Evolutionary conservation across 2,329 filamentous ascomycete genomes (phyloP), one percentile per base, ranked within the genome.

Genomic region (Sporothrix sp.): DNA sequence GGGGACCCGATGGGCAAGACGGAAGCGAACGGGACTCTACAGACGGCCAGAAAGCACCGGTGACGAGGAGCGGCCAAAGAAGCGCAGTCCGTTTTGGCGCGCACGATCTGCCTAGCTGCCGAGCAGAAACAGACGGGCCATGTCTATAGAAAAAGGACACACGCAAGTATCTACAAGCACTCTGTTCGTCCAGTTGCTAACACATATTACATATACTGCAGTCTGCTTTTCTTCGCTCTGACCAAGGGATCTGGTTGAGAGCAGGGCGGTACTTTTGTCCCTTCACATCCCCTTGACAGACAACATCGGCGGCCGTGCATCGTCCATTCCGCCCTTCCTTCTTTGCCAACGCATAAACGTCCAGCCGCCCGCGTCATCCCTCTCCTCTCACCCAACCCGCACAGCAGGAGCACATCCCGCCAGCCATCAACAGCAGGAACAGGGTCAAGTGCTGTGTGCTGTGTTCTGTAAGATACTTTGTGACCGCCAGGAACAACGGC

Each of bases 401-500:
- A 25, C 37, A 28, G 42, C 27, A n/a, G 27, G 28, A 49, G 35
- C 46, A 27, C 46, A 40, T 49, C 46, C 46, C 36, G 20, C 37
- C 23, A 38, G 20, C 28, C 38, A 50, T 43, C 47, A 28, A 36
- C 38, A 35, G 37, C n/a, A 32, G 37, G 46, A 18, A 48, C 45
- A 39, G 45, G 25, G 21, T 38, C 6, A 48, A 38, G 45, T n/a
- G n/a, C n/a, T n/a, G 35, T 28, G 25, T 28, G 25, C 6, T 28
- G n/a, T 35, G 42, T 32, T 13, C 13, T 33, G 28, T 27, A 30
- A n/a, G n/a, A n/a, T n/a, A n/a, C n/a, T n/a, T n/a, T 20, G 39
- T 23, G n/a, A 42, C 25, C 39, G 27, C 30, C 43, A 45, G 43
- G 43, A 35, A 48, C 46, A 37, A 39, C 18, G 33, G 35, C n/a